These are phyloP conservation scores for Aleurites moluccanus DNA, from an alignment of 441 rosid species.

Conservation along the genomic window DNA sequence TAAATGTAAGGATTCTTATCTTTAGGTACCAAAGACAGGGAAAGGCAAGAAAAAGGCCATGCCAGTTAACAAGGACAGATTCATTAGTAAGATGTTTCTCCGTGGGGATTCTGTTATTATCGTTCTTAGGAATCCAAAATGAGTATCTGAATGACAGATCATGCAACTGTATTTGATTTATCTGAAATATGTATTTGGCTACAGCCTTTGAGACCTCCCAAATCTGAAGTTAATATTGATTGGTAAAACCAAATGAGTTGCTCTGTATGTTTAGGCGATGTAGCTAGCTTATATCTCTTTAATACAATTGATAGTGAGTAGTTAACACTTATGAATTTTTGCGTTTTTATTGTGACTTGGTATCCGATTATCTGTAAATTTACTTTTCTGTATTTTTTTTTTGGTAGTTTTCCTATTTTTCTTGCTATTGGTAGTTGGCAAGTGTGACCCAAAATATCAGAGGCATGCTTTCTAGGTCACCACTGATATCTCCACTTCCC, in stretches of 20 bases:
- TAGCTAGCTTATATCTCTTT: neutral
- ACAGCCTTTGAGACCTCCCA: neutral
- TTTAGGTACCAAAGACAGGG: constrained; percentile 83
- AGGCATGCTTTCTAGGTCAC: no score
- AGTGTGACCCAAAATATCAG: no score
- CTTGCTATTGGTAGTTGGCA: no score
- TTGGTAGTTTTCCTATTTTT: no score
- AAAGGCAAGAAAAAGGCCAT: constrained; percentile 97
- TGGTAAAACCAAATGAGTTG: neutral
- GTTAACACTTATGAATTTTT: neutral
- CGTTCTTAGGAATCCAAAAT: constrained; percentile 92
- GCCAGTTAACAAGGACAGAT: constrained; percentile 88
- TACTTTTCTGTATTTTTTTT: no score
- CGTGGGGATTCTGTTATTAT: constrained; percentile 96
- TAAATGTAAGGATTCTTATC: constrained; percentile 2
- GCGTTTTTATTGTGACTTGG: neutral
- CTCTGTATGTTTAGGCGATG: neutral
- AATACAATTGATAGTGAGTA: neutral
- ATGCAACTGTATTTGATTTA: neutral
- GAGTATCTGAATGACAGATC: constrained; percentile 11
- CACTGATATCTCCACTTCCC: no score
- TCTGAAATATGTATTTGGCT: neutral
- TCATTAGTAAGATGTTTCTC: constrained; percentile 95
- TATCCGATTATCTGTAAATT: neutral
- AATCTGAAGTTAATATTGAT: neutral